These are phyloP conservation scores for Verticillium longisporum DNA, from an alignment of 2,329 filamentous ascomycete species.

Conservation along the genomic window DNA sequence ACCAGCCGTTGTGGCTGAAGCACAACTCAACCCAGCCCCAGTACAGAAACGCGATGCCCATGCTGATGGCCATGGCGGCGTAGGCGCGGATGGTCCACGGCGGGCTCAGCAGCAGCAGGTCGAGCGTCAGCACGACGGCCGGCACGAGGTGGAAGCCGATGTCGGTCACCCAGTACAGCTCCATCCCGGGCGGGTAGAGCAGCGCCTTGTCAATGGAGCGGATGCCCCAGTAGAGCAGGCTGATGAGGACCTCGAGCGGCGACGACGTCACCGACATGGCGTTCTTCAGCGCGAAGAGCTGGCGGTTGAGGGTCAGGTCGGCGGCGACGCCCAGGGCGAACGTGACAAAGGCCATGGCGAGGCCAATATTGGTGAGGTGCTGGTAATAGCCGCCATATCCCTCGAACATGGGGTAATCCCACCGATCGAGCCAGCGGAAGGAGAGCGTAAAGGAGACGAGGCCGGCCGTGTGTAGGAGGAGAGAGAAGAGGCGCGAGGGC, in stretches of 20 bases:
- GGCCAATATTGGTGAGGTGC: slow-evolving; percentile 68
- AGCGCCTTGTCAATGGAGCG: slow-evolving; percentile 47
- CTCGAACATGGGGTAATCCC: slow-evolving; percentile 44
- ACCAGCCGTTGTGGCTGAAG: slow-evolving; percentile 62
- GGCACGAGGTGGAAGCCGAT: slow-evolving; percentile 62
- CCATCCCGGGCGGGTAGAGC: slow-evolving; percentile 46
- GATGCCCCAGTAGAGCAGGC: slow-evolving; percentile 66
- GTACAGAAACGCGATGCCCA: slow-evolving; percentile 56
- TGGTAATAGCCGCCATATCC: slow-evolving; percentile 64
- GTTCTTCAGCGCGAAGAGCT: slow-evolving; percentile 63
- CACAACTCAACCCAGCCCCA: slow-evolving; percentile 75
- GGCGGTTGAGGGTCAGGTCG: slow-evolving; percentile 51
- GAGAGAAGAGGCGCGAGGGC: slow-evolving; percentile 57
- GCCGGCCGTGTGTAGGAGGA: slow-evolving; percentile 52
- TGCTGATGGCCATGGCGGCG: slow-evolving; percentile 52
- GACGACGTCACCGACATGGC: slow-evolving; percentile 56
- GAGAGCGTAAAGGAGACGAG: slow-evolving; percentile 45
- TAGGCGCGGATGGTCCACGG: slow-evolving; percentile 62
- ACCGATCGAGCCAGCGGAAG: slow-evolving; percentile 43
- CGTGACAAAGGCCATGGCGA: slow-evolving; percentile 52
- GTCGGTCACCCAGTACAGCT: slow-evolving; percentile 50
- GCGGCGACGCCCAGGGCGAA: slow-evolving; percentile 57
- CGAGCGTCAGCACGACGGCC: slow-evolving; percentile 54
- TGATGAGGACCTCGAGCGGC: slow-evolving; percentile 66
- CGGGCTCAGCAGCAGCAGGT: slow-evolving; percentile 63